Evolutionary conservation across 495 filamentous ascomycete species (phyloP), one percentile per base, ranked within the genome.

Genomic region (Amorphotheca resinae): DNA sequence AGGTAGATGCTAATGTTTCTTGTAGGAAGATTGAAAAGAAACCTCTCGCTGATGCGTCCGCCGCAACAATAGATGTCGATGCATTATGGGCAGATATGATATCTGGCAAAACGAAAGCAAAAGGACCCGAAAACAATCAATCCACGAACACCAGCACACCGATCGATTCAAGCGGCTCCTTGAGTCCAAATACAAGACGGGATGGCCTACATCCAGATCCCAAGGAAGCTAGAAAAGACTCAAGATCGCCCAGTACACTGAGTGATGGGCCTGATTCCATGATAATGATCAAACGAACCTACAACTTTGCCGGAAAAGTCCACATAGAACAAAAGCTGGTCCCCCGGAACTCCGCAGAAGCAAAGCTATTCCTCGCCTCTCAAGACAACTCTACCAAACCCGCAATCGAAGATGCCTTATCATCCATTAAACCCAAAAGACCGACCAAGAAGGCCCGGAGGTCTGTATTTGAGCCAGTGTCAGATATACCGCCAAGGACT

Each of bases 221-320:
- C 28, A 33, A 28, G 11, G 22, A 45, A 17, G 44, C 23, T 22
- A 22, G 30, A 14, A 42, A 34, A 30, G 26, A 33, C n/a, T 20
- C 35, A 16, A 21, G 42, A 26, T 18, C 33, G 17, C 37, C 49
- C 6, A 42, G 44, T 18, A 47, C 42, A n/a, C 20, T 54, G 20
- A 41, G 46, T 17, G 53, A 59, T 38, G 50, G 54, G 43, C 45
- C 49, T 32, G 47, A 60, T 23, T 67, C 80, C 12, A 74, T 74
- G 65, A 74, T 96, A 48, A 79, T 79, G 40, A 93, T 98, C 37
- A 88, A 82, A 46, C 80, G 84, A 22, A 87, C 81, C 4, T 94
- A 93, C 63, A 81, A 82, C 42, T 96, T 94, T 53, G 91, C 91
- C 9, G 93, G 93, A 43, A 79, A 89, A 56, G 72, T 78, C 30